phyloP scores from a whole-genome alignment of 2,329 filamentous ascomycete genomes.

The Epichloe aotearoae region DNA sequence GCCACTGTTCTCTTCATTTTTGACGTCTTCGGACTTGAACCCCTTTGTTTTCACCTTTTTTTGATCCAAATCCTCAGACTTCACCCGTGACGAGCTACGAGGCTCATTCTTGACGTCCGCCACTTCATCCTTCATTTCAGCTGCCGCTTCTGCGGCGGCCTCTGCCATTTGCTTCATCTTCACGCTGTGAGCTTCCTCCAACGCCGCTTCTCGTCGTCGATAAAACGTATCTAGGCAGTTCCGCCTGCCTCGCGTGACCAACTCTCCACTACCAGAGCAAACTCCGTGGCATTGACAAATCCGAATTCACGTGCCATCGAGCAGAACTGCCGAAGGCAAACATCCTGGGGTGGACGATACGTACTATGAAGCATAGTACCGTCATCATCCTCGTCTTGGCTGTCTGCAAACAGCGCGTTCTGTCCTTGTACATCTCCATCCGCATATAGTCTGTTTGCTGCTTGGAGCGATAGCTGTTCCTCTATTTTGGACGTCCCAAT shows the following conservation, averaged over 20 bases:
- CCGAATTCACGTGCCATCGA: constrained; percentile 74
- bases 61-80: not conserved
- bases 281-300: constrained; percentile 63
- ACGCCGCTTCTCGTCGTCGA: constrained; percentile 42
- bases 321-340: constrained; percentile 75
- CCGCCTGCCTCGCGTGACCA: constrained; percentile 77
- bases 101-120: constrained; percentile 3
- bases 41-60: constrained; percentile 2
- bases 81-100: not conserved
- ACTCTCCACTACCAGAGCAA: constrained; percentile 79
- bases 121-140: not conserved
- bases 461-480: constrained; percentile 64
- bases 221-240: constrained; percentile 76
- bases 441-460: constrained; percentile 44
- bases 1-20: constrained; percentile 3
- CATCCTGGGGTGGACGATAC: constrained; percentile 62
- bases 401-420: constrained; percentile 45
- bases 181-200: constrained; percentile 7
- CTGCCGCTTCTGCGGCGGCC: not conserved
- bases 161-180: constrained; percentile 1
- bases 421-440: constrained; percentile 33
- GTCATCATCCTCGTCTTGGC: constrained; percentile 19
- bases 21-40: constrained; percentile 6
- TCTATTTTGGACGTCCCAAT: constrained; percentile 90
- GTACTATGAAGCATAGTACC: constrained; percentile 20